Conservation (phyloP, 225 moss, liverwort and hornwort species). For the Physcomitrium patens region DNA sequence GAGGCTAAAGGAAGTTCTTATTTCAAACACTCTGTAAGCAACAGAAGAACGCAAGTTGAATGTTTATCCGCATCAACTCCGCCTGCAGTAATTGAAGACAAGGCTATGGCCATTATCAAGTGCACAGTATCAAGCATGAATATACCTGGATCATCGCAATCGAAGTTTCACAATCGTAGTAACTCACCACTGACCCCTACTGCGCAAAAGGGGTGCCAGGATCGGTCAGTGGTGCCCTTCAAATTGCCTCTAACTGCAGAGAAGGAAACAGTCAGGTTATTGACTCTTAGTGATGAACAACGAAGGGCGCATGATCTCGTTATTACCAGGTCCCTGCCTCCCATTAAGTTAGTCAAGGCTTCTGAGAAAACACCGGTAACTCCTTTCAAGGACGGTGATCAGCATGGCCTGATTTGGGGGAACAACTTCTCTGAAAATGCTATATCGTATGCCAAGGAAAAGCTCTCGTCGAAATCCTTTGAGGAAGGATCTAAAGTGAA, state of each 20-base stretch:
- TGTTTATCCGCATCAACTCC: constrained; percentile 44
- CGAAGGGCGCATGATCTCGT: constrained; percentile 57
- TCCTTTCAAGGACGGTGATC: constrained; percentile 37
- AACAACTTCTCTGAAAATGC: constrained; percentile 62
- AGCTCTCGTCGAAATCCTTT: constrained; percentile 33
- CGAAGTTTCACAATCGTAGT: constrained; percentile 37
- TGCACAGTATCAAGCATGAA: constrained; percentile 41
- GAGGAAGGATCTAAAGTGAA: constrained; percentile 44
- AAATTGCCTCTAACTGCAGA: constrained; percentile 46
- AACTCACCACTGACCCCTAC: constrained; percentile 35
- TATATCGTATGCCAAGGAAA: constrained; percentile 46
- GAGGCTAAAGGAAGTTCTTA: constrained; percentile 30
- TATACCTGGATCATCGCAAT: constrained; percentile 42
- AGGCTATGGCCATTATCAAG: constrained; percentile 56
- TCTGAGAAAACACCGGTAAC: constrained; percentile 26
- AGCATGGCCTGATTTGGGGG: constrained; percentile 39
- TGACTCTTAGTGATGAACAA: constrained; percentile 41
- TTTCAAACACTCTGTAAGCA: constrained; percentile 40
- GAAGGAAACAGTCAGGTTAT: constrained; percentile 37
- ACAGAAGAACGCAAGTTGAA: constrained; percentile 37
- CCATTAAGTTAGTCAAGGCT: constrained; percentile 44
- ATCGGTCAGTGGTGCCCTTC: constrained; percentile 46
- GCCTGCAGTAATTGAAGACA: constrained; percentile 55
- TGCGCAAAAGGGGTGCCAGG: constrained; percentile 42
- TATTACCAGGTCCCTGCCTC: constrained; percentile 55